These are phyloP conservation scores for Phytophthora tentaculata DNA, from an alignment of 352 stramenopile genomes.

Conservation along the genomic window DNA sequence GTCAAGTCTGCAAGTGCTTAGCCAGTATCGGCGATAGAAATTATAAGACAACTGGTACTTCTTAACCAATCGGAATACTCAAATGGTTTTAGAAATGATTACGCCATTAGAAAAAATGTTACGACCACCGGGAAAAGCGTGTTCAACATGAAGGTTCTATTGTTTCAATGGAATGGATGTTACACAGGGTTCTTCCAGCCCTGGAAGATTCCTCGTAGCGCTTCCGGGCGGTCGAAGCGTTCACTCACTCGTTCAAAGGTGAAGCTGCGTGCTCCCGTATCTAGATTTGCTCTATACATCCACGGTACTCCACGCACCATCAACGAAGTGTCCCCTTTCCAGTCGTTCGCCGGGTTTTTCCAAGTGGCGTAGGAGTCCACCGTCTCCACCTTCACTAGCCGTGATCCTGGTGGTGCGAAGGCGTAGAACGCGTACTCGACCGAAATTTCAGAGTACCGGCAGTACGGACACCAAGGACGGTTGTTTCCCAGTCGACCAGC, in stretches of 20 bases:
- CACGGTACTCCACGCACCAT: slow-evolving; percentile 66
- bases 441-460: slow-evolving; percentile 67
- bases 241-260: slow-evolving; percentile 23
- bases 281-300: slow-evolving; percentile 54
- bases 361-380: slow-evolving; percentile 64
- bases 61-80: background rate
- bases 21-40: background rate
- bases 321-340: slow-evolving; percentile 59
- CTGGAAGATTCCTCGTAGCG: slow-evolving; percentile 36
- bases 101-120: slow-evolving; percentile 6
- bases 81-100: slow-evolving; percentile 7
- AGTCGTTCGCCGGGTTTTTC: slow-evolving; percentile 74
- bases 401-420: slow-evolving; percentile 58
- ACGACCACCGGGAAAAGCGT: background rate
- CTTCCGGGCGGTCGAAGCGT: slow-evolving; percentile 32
- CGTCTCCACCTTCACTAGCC: slow-evolving; percentile 65
- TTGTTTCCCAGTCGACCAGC: slow-evolving; percentile 66
- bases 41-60: background rate
- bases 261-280: slow-evolving; percentile 32
- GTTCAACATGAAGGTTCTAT: slow-evolving; percentile 5
- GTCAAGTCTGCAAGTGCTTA: slow-evolving; percentile 21
- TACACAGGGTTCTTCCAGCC: slow-evolving; percentile 37
- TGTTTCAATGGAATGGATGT: background rate
- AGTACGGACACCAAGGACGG: slow-evolving; percentile 81
- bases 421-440: slow-evolving; percentile 81